Base-by-base conservation (phyloP, 768 basidiomycete genomes). In the Suillus occidentalis region DNA sequence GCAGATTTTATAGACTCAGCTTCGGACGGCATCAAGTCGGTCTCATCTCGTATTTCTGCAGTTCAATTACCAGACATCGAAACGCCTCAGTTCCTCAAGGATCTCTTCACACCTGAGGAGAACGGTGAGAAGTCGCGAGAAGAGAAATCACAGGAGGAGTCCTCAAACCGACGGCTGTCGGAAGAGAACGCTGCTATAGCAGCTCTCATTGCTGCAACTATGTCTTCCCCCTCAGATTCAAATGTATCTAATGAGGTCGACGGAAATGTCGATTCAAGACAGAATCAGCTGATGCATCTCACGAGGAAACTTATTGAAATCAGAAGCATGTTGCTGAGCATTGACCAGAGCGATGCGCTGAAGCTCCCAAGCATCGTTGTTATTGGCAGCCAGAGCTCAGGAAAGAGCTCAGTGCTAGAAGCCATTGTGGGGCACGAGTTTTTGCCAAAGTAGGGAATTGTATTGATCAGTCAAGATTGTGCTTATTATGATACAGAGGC, bases 401-500 rank as follows among this genome's bases (percentile, higher is more conserved):
- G 97, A 13, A 99, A 99, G 82, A 98, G 95, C 71, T 96, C 94
- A 34, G 97, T 99, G 0, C 79, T 99, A 66, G 97, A 99, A 77
- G 91, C 97, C 6, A 92, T 99, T 66, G 97, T 99, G 36, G 97
- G 97, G 0, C 94, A 97, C 65, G 95, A 99, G 76, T 99, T 99
- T 75, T 80, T 99, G 42, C 97, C 97, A 28, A 99, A 99, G 97
- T 98, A 72, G 68, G 94, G 83, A 2, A n/a, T 3, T 31, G 2
- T 18, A 25, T 45, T 58, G 14, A 12, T 49, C 43, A 53, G 43
- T 50, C 37, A 45, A 62, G 25, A 20, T 28, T 45, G 43, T 36
- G 10, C 28, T 43, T 55, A 67, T 58, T 63, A 61, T 47, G 53
- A 57, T 40, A 20, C 72, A 99, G 97, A 79, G 97, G 97, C 63